These are phyloP conservation scores for Colletotrichum tofieldiae DNA, from an alignment of 2,329 filamentous ascomycete species.

Conservation along the genomic window DNA sequence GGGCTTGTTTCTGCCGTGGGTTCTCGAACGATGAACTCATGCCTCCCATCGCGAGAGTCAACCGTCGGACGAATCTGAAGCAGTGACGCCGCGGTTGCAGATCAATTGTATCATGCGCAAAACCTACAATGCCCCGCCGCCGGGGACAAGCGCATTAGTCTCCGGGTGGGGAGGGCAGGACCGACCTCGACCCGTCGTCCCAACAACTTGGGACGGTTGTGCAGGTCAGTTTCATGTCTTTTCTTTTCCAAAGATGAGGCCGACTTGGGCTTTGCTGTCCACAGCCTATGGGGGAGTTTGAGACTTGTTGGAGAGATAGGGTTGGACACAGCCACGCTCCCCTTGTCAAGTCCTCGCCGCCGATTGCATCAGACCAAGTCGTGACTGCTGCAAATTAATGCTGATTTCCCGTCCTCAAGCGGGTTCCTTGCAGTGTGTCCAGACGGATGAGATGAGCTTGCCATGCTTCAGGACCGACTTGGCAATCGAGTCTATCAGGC, in stretches of 20 bases:
- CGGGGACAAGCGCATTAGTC: constrained; percentile 22
- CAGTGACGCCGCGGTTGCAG: constrained; percentile 41
- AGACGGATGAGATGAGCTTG: constrained; percentile 35
- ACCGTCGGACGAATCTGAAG: constrained; percentile 28
- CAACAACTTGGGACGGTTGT: constrained; percentile 32
- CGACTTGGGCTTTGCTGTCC: constrained; percentile 25
- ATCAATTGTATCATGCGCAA: constrained; percentile 40
- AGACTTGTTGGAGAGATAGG: not conserved
- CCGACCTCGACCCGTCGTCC: constrained; percentile 31
- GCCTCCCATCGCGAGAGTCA: constrained; percentile 17
- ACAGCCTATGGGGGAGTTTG: constrained; percentile 19
- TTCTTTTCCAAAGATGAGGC: constrained; percentile 14
- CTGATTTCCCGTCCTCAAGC: not conserved
- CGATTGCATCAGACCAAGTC: constrained; percentile 5
- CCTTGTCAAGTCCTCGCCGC: constrained; percentile 6
- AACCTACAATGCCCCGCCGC: constrained; percentile 34
- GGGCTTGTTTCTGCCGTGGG: constrained; percentile 20
- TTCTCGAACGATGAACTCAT: constrained; percentile 33
- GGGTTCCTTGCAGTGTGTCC: constrained; percentile 24
- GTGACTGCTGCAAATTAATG: constrained; percentile 13
- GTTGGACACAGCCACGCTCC: constrained; percentile 23
- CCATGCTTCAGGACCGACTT: constrained; percentile 28
- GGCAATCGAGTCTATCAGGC: constrained; percentile 18
- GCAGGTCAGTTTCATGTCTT: constrained; percentile 29
- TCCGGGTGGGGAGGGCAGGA: constrained; percentile 16